Percentiles rank a stretch among this genome's conserved stretches.
These are phyloP conservation scores for Lindgomyces ingoldianus DNA, from an alignment of 495 filamentous ascomycete genomes.

Conservation along the genomic window DNA sequence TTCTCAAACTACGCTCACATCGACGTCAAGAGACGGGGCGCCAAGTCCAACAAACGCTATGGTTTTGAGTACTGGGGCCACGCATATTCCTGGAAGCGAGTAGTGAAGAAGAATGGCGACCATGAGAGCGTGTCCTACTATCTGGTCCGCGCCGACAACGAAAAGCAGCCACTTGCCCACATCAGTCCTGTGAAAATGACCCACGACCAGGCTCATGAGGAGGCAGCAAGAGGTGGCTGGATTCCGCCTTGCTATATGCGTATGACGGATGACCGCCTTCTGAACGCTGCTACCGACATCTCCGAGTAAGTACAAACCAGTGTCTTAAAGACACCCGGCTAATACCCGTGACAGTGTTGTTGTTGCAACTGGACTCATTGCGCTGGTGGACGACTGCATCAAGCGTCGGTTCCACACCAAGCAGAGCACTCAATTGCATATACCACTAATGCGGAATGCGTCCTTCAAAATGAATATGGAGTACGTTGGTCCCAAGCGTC, in stretches of 20 bases:
- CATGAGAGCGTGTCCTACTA: conserved; percentile 70
- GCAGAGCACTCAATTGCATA: conserved; percentile 58
- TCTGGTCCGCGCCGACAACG: conserved; percentile 66
- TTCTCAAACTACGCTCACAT: conserved; percentile 98
- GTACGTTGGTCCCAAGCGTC: conserved; percentile 65
- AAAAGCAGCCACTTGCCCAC: conserved; percentile 66
- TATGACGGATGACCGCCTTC: conserved; percentile 71
- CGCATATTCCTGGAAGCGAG: conserved; percentile 81
- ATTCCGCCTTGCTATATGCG: conserved; percentile 86
- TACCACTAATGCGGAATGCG: conserved; percentile 56
- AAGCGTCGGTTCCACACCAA: conserved; percentile 73
- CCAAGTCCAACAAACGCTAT: conserved; percentile 73
- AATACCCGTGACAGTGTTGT: conserved; percentile 64
- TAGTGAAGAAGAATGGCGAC: conserved; percentile 62
- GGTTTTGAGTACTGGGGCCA: conserved; percentile 91
- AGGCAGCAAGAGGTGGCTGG: conserved; percentile 83
- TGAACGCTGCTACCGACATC: conserved; percentile 71
- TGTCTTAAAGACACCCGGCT: conserved; percentile 23
- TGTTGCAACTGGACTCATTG: conserved; percentile 84
- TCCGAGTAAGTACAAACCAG: conserved; percentile 77
- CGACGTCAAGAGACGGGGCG: conserved; percentile 71
- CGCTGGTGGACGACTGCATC: conserved; percentile 91
- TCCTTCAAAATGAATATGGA: conserved; percentile 65
- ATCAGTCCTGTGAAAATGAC: conserved; percentile 81
- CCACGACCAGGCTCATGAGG: conserved; percentile 66